Percentiles rank a stretch among this genome's conserved stretches.
Evolutionary conservation across 345 rosid genomes (phyloP).

Genomic region (Eucalyptus pauciflora): DNA sequence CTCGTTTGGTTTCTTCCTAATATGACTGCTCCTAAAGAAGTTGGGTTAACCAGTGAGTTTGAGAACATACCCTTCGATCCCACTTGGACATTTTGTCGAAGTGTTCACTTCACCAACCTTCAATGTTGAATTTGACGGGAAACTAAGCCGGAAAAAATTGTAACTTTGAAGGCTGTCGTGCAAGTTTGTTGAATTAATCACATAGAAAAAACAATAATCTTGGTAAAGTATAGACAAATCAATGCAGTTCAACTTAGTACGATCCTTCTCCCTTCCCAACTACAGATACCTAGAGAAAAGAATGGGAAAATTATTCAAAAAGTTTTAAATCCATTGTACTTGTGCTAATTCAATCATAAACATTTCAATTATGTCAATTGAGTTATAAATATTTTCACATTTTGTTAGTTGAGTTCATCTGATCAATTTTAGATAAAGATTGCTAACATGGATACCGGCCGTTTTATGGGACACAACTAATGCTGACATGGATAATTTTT

Average conservation of each 20-base stretch:
- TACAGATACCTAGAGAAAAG: neutral
- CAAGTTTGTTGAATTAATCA: neutral
- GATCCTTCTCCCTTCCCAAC: neutral
- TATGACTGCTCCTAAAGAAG: neutral
- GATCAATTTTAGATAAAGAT: too few relatives aligned
- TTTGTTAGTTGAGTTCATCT: too few relatives aligned
- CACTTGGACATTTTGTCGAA: neutral
- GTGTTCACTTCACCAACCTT: neutral
- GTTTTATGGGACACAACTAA: rapidly evolving
- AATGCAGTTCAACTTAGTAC: neutral
- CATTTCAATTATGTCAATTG: too few relatives aligned
- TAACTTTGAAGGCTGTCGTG: neutral
- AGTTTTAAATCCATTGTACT: rapidly evolving
- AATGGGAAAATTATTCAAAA: too few relatives aligned
- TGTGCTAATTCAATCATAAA: too few relatives aligned
- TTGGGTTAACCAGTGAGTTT: neutral
- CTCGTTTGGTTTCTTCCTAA: neutral
- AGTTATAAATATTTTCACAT: too few relatives aligned
- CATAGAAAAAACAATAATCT: neutral
- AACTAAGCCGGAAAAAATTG: neutral
- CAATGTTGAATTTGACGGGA: neutral
- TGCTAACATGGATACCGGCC: rapidly evolving
- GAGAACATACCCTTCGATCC: neutral
- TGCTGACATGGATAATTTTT: too few relatives aligned
- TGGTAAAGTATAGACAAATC: neutral